Base-by-base conservation (phyloP, 306 rosid genomes). In the Arachis hypogaea region DNA sequence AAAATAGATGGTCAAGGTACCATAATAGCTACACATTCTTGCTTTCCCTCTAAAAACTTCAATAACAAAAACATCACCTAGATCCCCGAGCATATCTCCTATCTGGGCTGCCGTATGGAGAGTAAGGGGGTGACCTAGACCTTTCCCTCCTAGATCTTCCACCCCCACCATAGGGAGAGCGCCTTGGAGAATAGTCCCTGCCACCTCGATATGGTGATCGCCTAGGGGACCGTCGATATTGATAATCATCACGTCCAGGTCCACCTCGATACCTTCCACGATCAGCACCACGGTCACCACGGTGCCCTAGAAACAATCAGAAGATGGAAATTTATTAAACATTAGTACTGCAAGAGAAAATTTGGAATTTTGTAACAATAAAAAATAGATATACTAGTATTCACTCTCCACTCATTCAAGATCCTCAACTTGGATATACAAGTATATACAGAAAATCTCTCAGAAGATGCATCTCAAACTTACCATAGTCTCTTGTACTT, bases 81-180 rank as follows among this genome's bases (percentile, higher is more conserved):
- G 92, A 79, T 44, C 92, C 86, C 10, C 94, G 85, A 59, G 82
- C 75, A 76, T 89, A 88, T 84, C 81, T 89, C 81, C 92, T 88
- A 55, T 92, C 96, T 3, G 97, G 93, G 80, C 98, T 89, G 18
- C 86, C 96, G 74, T 85, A 82, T 18, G 91, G 94, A 30, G 96
- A 81, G 55, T 82, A 84, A 49, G 87, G 89, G 18, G 72, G 86
- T 5, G 89, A 93, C 82, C 93, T 85, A 9, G 98, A 89, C 81
- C 92, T 80, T 0, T 92, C 96, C 89, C 98, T 90, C 82, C 98
- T 86, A 68, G 94, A 86, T 65, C 96, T 89, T 64, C 97, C 95
- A 12, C 81, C 90, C 4, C 38, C 38, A 33, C 38, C 38, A 59
- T 86, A 80, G 3, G 93, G 93, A 1, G 97, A 88, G 72, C 82